Evolutionary conservation across 768 basidiomycete genomes (phyloP), one percentile per base, ranked within the genome.

Genomic region (Scleroderma bovista): DNA sequence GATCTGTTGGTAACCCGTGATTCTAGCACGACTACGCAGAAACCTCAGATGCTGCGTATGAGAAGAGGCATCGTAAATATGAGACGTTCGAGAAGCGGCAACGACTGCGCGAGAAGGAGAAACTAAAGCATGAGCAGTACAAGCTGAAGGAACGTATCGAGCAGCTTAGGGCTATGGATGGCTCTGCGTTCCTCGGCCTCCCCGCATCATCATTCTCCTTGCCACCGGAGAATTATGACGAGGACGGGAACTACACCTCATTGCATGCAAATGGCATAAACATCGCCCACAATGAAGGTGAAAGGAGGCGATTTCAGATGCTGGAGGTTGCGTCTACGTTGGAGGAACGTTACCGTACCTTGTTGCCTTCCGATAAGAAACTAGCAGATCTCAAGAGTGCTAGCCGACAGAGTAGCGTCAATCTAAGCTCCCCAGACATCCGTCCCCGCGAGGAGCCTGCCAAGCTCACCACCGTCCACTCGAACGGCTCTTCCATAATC

Each of bases 91-190:
- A 94, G 68, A 90, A 89, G 63, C 80, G 90, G 8, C 82, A 85
- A 61, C 84, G 91, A 4, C 71, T 88, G 31, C 81, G 91, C 48
- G 92, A 94, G 69, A 91, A 91, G 68, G 92, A 95, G 68, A 92
- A 92, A 63, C 78, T 94, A 48, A 86, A 88, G 67, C 86, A 92
- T 56, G 91, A 93, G 61, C 89, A 92, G 57, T 92, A 93, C 71
- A 91, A 92, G 63, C 80, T 95, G 60, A 86, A 87, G 65, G 86
- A 92, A 60, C 81, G 92, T 32, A 86, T 93, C 52, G 90, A 93
- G 46, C 86, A 93, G 60, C 75, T 93, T 49, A 78, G 75, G 48
- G 75, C 72, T 23, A 86, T 93, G 82, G 87, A 90, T 51, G 67
- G 76, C 43, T 67, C 77, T 47, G 82, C 84, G 3, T 91, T 90